Evolutionary conservation across 768 basidiomycete genomes (phyloP).

Genomic region (Coprinellus micaceus): DNA sequence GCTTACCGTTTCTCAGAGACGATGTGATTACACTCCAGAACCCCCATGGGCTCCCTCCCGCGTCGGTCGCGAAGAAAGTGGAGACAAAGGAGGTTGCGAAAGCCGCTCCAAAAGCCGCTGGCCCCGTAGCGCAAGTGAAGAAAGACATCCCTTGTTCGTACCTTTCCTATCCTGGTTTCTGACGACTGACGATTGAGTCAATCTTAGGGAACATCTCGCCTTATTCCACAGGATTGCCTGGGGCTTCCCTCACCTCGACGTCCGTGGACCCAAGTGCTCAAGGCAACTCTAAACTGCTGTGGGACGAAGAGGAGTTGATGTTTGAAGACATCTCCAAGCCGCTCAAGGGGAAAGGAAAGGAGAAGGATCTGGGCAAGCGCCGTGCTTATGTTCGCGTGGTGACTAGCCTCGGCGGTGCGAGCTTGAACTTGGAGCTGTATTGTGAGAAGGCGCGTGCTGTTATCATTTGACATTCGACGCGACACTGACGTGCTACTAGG

Average conservation of each 20-base stretch:
- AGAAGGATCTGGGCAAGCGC: conserved; percentile 87
- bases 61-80: conserved; percentile 36
- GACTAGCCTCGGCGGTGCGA: conserved; percentile 85
- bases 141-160: conserved; percentile 63
- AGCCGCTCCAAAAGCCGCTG: conserved; percentile 27
- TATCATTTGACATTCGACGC: background rate
- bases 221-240: conserved; percentile 83
- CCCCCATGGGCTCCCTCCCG: conserved; percentile 70
- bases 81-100: conserved; percentile 29
- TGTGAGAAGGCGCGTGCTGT: conserved; percentile 72
- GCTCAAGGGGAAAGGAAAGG: conserved; percentile 83
- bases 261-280: conserved; percentile 69
- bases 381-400: conserved; percentile 95
- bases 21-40: conserved; percentile 96
- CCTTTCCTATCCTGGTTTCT: background rate
- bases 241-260: conserved; percentile 92
- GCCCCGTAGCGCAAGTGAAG: conserved; percentile 45
- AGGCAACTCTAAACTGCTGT: conserved; percentile 72
- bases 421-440: conserved; percentile 77
- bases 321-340: conserved; percentile 88
- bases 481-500: conserved; percentile 41
- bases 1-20: conserved; percentile 40
- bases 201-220: conserved; percentile 83
- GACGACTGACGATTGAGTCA: background rate
- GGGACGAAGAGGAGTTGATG: conserved; percentile 99